Evolutionary conservation across 345 rosid species (phyloP).

Genomic region (Psidium guajava): DNA sequence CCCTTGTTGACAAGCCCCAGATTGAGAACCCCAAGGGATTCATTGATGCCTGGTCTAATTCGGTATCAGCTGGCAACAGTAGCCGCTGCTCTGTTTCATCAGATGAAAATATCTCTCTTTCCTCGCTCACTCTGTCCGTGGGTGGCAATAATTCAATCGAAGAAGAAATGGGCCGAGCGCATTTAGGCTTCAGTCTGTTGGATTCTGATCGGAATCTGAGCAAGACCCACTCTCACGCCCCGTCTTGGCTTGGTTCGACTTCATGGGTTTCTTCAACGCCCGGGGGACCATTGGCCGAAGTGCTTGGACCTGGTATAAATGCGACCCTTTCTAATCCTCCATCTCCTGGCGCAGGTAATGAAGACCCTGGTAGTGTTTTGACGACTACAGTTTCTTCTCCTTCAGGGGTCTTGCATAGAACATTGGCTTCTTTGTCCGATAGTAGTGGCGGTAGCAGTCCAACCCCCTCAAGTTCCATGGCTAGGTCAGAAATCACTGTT

Average conservation of each 20-base stretch:
- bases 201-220: slow-evolving; percentile 16
- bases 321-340: slow-evolving; percentile 6
- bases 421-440: slow-evolving; percentile 44
- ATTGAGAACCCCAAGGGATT: slow-evolving; percentile 26
- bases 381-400: slow-evolving; percentile 39
- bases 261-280: slow-evolving; percentile 22
- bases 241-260: slow-evolving; percentile 30
- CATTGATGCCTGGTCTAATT: slow-evolving; percentile 49
- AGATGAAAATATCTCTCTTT: slow-evolving; percentile 16
- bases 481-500: slow-evolving; percentile 21
- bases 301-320: slow-evolving; percentile 25
- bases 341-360: slow-evolving; percentile 9
- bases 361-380: slow-evolving; percentile 13
- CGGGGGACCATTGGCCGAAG: slow-evolving; percentile 74
- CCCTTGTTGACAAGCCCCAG: slow-evolving; percentile 5
- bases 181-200: slow-evolving; percentile 22
- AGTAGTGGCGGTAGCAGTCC: slow-evolving; percentile 50
- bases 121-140: slow-evolving; percentile 42
- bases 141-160: slow-evolving; percentile 24
- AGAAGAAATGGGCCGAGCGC: slow-evolving; percentile 25
- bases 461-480: slow-evolving; percentile 14
- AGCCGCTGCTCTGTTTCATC: slow-evolving; percentile 19
- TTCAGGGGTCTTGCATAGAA: slow-evolving; percentile 41
- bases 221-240: slow-evolving; percentile 8
- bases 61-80: not conserved